Evolutionary conservation across 1,284 basidiomycete species (phyloP).

Genomic region (Ceratobasidium sp.): DNA sequence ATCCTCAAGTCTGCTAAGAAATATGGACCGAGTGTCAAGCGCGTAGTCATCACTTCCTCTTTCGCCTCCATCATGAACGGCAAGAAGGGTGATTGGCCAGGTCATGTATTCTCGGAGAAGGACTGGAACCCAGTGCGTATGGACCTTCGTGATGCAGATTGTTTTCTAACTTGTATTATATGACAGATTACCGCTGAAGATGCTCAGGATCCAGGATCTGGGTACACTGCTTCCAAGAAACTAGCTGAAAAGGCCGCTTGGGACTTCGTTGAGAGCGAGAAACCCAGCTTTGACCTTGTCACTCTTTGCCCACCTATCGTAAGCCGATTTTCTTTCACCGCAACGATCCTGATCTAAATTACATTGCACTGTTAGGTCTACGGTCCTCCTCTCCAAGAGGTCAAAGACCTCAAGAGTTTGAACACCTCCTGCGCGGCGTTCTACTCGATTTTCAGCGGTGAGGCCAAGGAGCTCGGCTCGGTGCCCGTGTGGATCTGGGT

Average conservation of each 20-base stretch:
- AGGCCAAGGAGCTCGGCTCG: not conserved
- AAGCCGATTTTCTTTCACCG: not conserved
- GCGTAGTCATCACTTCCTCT: slow-evolving; percentile 58
- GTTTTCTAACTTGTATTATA: not conserved
- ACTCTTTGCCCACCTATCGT: slow-evolving; percentile 45
- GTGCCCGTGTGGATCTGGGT: slow-evolving; percentile 21
- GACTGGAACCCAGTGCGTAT: slow-evolving; percentile 52
- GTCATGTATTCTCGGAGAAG: slow-evolving; percentile 49
- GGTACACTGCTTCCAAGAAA: slow-evolving; percentile 51
- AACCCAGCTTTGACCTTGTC: slow-evolving; percentile 43
- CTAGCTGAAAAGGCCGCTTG: slow-evolving; percentile 49
- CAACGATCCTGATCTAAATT: too few relatives aligned
- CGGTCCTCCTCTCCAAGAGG: slow-evolving; percentile 52
- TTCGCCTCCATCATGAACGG: slow-evolving; percentile 53
- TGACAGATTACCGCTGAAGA: slow-evolving; percentile 35
- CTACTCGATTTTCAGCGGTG: slow-evolving; percentile 31
- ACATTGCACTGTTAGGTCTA: slow-evolving; percentile 45
- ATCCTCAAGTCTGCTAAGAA: slow-evolving; percentile 54
- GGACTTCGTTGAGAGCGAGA: slow-evolving; percentile 45
- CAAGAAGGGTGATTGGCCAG: slow-evolving; percentile 44
- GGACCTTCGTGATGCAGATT: not conserved
- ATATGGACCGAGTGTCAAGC: slow-evolving; percentile 52
- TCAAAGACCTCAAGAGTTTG: slow-evolving; percentile 50
- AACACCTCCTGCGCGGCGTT: slow-evolving; percentile 50
- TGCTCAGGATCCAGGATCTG: slow-evolving; percentile 26